Conservation (phyloP, 2,329 filamentous ascomycete species). For the Fusarium temperatum region DNA sequence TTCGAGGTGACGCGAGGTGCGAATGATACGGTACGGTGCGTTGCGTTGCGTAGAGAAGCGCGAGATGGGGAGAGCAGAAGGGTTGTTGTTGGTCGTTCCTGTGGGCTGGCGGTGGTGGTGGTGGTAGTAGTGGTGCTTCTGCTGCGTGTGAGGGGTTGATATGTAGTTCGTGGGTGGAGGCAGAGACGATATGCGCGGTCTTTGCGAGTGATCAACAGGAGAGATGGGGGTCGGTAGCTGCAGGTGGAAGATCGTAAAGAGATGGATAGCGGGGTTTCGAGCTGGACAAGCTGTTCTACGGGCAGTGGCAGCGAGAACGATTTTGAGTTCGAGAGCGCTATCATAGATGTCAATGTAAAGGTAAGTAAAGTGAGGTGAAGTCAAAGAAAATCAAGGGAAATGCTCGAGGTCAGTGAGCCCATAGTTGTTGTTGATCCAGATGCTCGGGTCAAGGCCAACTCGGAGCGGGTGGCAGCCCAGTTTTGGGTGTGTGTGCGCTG, state of each 20-base stretch:
- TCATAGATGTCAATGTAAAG: slow-evolving; percentile 1
- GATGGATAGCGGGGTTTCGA: neutral
- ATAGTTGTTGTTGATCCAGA: slow-evolving; percentile 40
- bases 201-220: slow-evolving; percentile 36
- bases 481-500: slow-evolving; percentile 33
- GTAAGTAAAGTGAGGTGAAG: slow-evolving; percentile 3
- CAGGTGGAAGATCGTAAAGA: slow-evolving; percentile 13
- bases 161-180: slow-evolving; percentile 28
- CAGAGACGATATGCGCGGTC: slow-evolving; percentile 30
- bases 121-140: neutral
- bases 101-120: neutral
- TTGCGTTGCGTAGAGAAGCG: slow-evolving; percentile 4
- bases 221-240: slow-evolving; percentile 25
- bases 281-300: slow-evolving; percentile 12
- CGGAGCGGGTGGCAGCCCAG: slow-evolving; percentile 40
- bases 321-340: slow-evolving; percentile 4
- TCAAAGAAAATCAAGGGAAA: neutral
- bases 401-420: neutral
- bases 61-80: slow-evolving; percentile 26
- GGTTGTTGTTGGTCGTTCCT: neutral
- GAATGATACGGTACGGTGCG: neutral
- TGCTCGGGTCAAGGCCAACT: slow-evolving; percentile 41
- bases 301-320: neutral
- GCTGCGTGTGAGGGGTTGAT: slow-evolving; percentile 34
- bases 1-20: slow-evolving; percentile 3